Base-by-base conservation (phyloP, 495 filamentous ascomycete genomes). In the Patellaria atrata region DNA sequence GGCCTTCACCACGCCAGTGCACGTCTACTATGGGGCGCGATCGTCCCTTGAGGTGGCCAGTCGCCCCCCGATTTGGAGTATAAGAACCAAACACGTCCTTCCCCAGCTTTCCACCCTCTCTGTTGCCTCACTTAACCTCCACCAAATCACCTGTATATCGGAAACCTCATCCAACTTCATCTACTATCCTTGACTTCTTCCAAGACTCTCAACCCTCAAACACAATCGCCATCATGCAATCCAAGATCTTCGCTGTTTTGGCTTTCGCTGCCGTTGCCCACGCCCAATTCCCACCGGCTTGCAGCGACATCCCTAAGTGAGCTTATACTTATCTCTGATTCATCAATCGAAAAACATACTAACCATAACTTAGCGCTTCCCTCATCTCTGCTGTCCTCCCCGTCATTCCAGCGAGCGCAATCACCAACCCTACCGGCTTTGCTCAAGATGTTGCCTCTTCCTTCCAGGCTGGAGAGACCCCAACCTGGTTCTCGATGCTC, bases 351-450 rank as follows among this genome's bases (percentile, higher is more conserved):
- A 10, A 15, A 9, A 10, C 9, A 31, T 6, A 7, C 8, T 27
- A 6, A 27, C 21, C 10, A 14, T 25, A 24, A 25, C 31, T 6
- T 9, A 9, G 7, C 31, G 8, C 9, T 25, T 7, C 7, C 30
- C 42, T 52, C n/a, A 24, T 27, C n/a, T 48, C 48, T 16, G 48
- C 48, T n/a, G 35, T 52, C 10, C 48, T 45, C 1, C 4, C 37
- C 18, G 29, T 33, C 5, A 12, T 33, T 1, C 12, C 42, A 24
- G 30, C 37, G 4, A 9, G n/a, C 12, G 48, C 38, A 2, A 4
- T 32, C 20, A 32, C 41, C 22, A 38, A 44, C 41, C 20, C 37
- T 0, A n/a, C 27, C 15, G 41, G 24, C 2, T 33, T 52, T 28
- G 15, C 40, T n/a, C 30, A 33, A 3, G 31, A 29, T 8, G 24